phyloP scores from a whole-genome alignment of 768 basidiomycete species.

The Kwoniella dejecticola region DNA sequence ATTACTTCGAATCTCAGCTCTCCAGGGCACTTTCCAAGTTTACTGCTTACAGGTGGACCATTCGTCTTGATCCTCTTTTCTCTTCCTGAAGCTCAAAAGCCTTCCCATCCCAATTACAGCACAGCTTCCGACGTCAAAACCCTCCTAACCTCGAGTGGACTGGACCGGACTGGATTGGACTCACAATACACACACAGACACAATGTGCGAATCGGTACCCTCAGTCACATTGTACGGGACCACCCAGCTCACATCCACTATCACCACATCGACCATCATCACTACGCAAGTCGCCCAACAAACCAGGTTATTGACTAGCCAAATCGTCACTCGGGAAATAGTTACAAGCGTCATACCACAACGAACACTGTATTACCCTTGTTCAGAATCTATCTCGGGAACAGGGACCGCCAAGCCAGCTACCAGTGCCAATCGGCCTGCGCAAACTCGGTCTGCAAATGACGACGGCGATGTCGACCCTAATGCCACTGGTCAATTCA shows the following conservation, averaged over 20 bases:
- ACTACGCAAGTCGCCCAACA: constrained; percentile 1
- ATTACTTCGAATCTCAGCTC: too few species aligned
- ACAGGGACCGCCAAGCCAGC: background rate
- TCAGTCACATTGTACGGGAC: constrained; percentile 36
- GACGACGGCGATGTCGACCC: constrained; percentile 10
- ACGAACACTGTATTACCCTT: constrained; percentile 34
- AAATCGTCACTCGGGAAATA: background rate
- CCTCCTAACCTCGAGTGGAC: too few species aligned
- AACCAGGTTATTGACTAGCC: constrained; percentile 1
- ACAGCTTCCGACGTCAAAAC: too few species aligned
- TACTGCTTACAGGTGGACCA: too few species aligned
- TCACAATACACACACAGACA: too few species aligned
- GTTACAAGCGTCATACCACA: constrained; percentile 30
- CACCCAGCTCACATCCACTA: constrained; percentile 21
- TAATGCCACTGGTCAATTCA: constrained; percentile 15
- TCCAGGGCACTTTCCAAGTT: too few species aligned
- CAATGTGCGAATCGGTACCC: constrained; percentile 23
- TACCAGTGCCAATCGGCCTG: background rate
- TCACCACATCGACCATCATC: constrained; percentile 9
- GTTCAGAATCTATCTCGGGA: background rate
- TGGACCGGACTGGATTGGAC: too few species aligned
- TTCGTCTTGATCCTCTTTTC: too few species aligned
- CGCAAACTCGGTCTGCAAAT: background rate
- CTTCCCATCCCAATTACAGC: too few species aligned
- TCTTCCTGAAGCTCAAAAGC: too few species aligned